Evolutionary conservation across 1,284 basidiomycete species (phyloP).

Genomic region (Cerrena zonata): DNA sequence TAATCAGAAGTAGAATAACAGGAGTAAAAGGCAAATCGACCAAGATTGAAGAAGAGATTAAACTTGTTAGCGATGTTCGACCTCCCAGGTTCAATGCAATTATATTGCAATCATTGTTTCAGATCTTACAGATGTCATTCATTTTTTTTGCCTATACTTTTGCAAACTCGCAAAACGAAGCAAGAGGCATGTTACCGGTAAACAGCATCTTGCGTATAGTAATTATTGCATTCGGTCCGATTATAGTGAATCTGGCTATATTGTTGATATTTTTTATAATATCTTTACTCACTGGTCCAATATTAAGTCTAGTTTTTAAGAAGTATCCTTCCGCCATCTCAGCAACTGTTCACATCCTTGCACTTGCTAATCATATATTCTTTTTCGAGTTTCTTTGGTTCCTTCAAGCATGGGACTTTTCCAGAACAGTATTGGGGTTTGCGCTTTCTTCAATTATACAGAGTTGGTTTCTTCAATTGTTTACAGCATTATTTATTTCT

Average conservation of each 20-base stretch:
- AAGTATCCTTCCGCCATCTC: conserved; percentile 90
- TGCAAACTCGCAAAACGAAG: conserved; percentile 78
- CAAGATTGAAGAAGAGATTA: too few species aligned
- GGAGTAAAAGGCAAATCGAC: too few species aligned
- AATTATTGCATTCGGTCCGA: conserved; percentile 86
- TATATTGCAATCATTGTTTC: too few species aligned
- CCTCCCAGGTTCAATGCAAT: too few species aligned
- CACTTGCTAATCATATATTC: conserved; percentile 76
- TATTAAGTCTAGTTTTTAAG: conserved; percentile 79
- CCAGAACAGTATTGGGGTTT: conserved; percentile 86
- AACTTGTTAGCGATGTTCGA: too few species aligned
- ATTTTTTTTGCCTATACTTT: conserved; percentile 89
- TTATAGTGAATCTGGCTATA: conserved; percentile 92
- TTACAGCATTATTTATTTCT: conserved; percentile 88
- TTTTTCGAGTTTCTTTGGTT: conserved; percentile 99
- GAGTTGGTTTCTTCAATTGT: conserved; percentile 85
- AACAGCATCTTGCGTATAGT: conserved; percentile 86
- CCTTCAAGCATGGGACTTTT: conserved; percentile 93
- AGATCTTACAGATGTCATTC: conserved; percentile 85
- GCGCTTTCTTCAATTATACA: conserved; percentile 84
- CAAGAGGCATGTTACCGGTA: conserved; percentile 57
- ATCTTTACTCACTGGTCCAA: conserved; percentile 86
- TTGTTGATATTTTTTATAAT: conserved; percentile 84
- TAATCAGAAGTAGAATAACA: too few species aligned
- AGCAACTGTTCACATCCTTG: conserved; percentile 76